Evolutionary conservation across 139 green algal species (phyloP).

Genomic region (Chlorella sp.): DNA sequence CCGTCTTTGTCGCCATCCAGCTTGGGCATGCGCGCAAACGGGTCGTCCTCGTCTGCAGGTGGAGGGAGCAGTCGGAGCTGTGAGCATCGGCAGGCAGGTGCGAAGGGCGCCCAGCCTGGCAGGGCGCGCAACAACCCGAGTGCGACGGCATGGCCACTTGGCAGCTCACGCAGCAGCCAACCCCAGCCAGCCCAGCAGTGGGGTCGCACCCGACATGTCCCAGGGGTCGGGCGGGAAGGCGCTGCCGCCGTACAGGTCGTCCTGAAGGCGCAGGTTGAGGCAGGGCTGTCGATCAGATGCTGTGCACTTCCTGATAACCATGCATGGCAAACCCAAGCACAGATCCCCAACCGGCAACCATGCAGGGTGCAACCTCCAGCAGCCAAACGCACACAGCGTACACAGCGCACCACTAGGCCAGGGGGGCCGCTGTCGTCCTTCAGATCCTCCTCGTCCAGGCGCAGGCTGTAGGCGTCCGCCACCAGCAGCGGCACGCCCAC

Average conservation of each 20-base stretch:
- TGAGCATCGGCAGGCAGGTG: background rate
- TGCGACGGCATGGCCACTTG: background rate
- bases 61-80: background rate
- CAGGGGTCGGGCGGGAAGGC: slow-evolving; percentile 6
- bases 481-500: slow-evolving; percentile 22
- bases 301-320: no score
- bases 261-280: no score
- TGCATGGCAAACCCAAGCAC: no score
- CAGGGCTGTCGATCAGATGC: no score
- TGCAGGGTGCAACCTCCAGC: no score
- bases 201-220: slow-evolving; percentile 10
- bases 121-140: background rate
- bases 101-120: background rate
- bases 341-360: no score
- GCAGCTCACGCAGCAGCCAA: no score
- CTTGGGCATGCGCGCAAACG: background rate
- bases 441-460: slow-evolving; percentile 32
- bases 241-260: slow-evolving; percentile 16
- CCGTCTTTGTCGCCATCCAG: background rate
- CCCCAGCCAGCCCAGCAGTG: background rate
- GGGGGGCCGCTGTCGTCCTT: slow-evolving; percentile 16
- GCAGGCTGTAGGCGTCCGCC: slow-evolving; percentile 30
- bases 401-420: no score
- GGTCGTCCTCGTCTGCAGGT: slow-evolving; percentile 13
- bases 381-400: no score